Conservation (phyloP, 768 basidiomycete species). For the Boletus tomentosulus region DNA sequence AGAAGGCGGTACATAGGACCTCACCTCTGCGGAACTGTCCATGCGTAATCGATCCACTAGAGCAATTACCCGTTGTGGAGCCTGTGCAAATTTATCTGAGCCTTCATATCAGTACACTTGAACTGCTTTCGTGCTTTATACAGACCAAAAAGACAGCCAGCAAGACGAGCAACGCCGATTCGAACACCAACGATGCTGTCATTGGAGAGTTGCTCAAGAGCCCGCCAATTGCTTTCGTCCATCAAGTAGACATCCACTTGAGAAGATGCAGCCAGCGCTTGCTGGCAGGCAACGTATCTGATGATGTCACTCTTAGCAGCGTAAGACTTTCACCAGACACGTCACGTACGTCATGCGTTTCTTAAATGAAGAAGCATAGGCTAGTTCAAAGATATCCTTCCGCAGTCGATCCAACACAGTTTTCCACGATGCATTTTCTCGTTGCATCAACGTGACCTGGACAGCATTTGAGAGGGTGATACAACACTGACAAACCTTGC, state of each 20-base stretch:
- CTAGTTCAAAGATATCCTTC: conserved; percentile 40
- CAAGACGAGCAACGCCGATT: conserved; percentile 77
- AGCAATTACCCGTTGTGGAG: conserved; percentile 35
- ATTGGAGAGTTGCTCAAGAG: conserved; percentile 50
- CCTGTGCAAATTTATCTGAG: conserved; percentile 15
- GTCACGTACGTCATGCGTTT: conserved; percentile 67
- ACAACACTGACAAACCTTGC: conserved; percentile 25
- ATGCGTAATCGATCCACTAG: conserved; percentile 46
- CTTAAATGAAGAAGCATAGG: conserved; percentile 47
- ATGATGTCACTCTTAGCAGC: conserved; percentile 13
- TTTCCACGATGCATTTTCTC: conserved; percentile 34
- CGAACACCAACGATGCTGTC: conserved; percentile 82
- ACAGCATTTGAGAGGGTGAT: conserved; percentile 14
- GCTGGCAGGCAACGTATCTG: conserved; percentile 74
- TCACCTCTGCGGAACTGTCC: conserved; percentile 60
- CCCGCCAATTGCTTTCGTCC: conserved; percentile 45
- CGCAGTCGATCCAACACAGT: conserved; percentile 37
- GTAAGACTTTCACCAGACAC: conserved; percentile 3
- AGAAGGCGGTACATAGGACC: conserved; percentile 49
- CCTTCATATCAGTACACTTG: conserved; percentile 3
- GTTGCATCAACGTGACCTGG: conserved; percentile 49
- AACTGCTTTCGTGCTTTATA: conserved; percentile 9
- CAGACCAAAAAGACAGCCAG: conserved; percentile 55
- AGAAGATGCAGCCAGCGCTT: conserved; percentile 45
- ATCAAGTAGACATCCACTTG: conserved; percentile 35